Percentiles rank a stretch among this genome's conserved stretches.
Evolutionary conservation across 768 basidiomycete genomes (phyloP).

Genomic region (Russula olivacea): DNA sequence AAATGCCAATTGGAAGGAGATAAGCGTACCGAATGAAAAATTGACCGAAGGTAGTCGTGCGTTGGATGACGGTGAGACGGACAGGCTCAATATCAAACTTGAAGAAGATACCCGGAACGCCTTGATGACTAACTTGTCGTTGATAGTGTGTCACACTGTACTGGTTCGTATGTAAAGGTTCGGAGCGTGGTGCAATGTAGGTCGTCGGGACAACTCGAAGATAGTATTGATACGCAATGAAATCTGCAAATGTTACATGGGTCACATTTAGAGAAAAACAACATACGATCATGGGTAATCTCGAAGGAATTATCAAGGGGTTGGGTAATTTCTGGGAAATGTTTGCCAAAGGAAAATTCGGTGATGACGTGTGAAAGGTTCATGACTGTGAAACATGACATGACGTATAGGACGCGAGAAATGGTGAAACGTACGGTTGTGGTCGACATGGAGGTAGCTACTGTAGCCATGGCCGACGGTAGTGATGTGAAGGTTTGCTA

Average conservation of each 20-base stretch:
- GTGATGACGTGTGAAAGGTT: slow-evolving; percentile 95
- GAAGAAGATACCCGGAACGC: slow-evolving; percentile 95
- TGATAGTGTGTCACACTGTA: slow-evolving; percentile 95
- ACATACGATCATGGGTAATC: slow-evolving; percentile 59
- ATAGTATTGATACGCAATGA: slow-evolving; percentile 92
- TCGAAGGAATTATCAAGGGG: slow-evolving; percentile 91
- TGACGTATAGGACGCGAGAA: background rate
- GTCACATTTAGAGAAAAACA: slow-evolving; percentile 1
- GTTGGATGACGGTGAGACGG: slow-evolving; percentile 76
- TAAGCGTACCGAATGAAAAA: slow-evolving; percentile 60
- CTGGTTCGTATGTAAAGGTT: slow-evolving; percentile 68
- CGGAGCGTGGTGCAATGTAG: slow-evolving; percentile 69
- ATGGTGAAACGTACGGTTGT: slow-evolving; percentile 52
- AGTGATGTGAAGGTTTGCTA: slow-evolving; percentile 90
- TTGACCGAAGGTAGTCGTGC: slow-evolving; percentile 76
- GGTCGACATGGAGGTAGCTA: slow-evolving; percentile 81
- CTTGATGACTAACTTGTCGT: slow-evolving; percentile 67
- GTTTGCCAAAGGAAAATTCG: slow-evolving; percentile 95
- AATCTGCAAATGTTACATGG: slow-evolving; percentile 43
- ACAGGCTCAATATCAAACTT: slow-evolving; percentile 96
- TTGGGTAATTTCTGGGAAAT: slow-evolving; percentile 93
- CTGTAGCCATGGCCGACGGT: slow-evolving; percentile 93
- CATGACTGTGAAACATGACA: slow-evolving; percentile 56
- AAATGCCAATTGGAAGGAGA: background rate
- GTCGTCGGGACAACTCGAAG: slow-evolving; percentile 93